A percentile compares a stretch with the other conserved stretches of the same genome.
Evolutionary conservation across 176 grass and related monocot genomes (phyloP).

Genomic region (Chloris gayana): DNA sequence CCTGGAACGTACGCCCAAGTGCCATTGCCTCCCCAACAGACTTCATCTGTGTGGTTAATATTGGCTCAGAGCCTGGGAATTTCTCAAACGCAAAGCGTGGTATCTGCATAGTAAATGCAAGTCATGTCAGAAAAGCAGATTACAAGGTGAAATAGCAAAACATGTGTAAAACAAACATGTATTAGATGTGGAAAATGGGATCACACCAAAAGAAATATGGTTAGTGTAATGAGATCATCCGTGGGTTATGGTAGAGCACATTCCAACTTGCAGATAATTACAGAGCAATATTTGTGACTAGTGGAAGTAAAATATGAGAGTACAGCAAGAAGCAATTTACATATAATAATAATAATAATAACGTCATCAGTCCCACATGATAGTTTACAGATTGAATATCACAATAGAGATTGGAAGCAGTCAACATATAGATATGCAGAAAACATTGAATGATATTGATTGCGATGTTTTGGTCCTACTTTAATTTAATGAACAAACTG

Average conservation of each 20-base stretch:
- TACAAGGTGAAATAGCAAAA: not conserved
- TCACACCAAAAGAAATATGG: constrained; percentile 1
- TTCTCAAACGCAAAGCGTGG: constrained; percentile 99
- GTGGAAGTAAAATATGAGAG: not conserved
- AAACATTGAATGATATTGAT: constrained; percentile 6
- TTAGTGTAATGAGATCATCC: not conserved
- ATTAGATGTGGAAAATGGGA: not conserved
- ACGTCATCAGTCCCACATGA: not conserved
- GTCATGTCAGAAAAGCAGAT: constrained; percentile 13
- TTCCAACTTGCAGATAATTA: constrained; percentile 6
- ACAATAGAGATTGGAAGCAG: not conserved
- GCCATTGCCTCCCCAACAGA: constrained; percentile 99
- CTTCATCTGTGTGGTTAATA: constrained; percentile 98
- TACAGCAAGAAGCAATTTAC: constrained; percentile 10
- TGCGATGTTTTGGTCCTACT: constrained; percentile 10
- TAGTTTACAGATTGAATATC: constrained; percentile 23
- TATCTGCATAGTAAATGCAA: constrained; percentile 70
- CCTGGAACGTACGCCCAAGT: constrained; percentile 91
- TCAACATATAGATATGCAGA: not conserved
- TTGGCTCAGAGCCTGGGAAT: constrained; percentile 93
- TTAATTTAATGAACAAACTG: constrained; percentile 28
- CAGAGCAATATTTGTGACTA: constrained; percentile 5
- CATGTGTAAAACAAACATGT: constrained; percentile 7
- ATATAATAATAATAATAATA: constrained; percentile 16
- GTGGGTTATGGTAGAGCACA: constrained; percentile 9